These are phyloP conservation scores for Leishmania aethiopica DNA, from an alignment of 208 protist genomes.

Conservation along the genomic window DNA sequence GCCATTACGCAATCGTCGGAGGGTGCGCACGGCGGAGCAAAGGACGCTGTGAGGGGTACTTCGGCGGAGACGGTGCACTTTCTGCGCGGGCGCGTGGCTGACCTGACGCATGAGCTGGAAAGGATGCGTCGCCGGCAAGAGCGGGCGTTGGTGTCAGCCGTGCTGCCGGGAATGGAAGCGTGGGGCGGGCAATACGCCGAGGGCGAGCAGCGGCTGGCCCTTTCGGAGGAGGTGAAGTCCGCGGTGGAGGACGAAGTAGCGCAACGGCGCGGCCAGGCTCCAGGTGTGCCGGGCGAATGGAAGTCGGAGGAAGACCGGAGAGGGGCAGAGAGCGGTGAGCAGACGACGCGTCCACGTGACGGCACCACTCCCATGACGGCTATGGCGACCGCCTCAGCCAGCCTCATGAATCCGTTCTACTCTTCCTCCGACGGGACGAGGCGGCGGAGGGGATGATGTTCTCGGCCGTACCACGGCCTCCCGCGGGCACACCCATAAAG, in stretches of 20 bases:
- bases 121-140: constrained; percentile 1
- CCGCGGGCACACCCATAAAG: neutral
- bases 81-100: constrained; percentile 11
- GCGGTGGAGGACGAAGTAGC: constrained; percentile 22
- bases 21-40: neutral
- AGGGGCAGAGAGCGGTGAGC: neutral
- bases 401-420: neutral
- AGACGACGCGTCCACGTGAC: neutral
- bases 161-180: constrained; percentile 41
- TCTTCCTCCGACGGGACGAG: neutral
- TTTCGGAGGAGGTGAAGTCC: constrained; percentile 31
- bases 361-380: neutral
- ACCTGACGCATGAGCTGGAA: constrained; percentile 14
- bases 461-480: neutral
- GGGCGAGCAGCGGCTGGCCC: constrained; percentile 24
- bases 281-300: neutral
- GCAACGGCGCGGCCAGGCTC: neutral
- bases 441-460: neutral
- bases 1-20: neutral
- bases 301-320: neutral
- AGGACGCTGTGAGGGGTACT: neutral
- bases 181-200: constrained; percentile 37
- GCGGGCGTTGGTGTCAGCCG: neutral
- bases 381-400: neutral
- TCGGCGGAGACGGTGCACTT: neutral